These are phyloP conservation scores for Syzygium jambos DNA, from an alignment of 345 rosid species.

Conservation along the genomic window DNA sequence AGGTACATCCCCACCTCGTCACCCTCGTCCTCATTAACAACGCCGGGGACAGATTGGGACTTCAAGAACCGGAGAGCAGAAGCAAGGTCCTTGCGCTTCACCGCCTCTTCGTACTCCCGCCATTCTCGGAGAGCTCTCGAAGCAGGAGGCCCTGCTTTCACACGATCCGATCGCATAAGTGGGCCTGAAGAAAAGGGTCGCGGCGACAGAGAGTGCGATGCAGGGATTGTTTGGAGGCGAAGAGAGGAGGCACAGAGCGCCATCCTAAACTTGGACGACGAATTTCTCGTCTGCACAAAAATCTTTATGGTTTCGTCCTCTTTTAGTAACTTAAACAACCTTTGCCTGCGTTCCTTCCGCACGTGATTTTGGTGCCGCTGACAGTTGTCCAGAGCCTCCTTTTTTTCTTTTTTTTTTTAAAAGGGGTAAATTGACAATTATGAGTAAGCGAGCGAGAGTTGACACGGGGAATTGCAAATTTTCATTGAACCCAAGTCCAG, in stretches of 20 bases:
- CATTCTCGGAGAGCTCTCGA: conserved; percentile 32
- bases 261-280: neutral
- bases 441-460: no score
- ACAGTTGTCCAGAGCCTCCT: no score
- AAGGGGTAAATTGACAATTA: no score
- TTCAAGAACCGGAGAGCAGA: conserved; percentile 74
- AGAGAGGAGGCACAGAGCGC: neutral
- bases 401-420: no score
- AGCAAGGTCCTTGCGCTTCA: conserved; percentile 74
- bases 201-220: neutral
- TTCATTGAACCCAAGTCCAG: no score
- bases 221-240: neutral
- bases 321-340: accelerated
- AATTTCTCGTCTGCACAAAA: neutral
- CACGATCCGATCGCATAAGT: neutral
- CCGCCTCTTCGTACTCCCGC: conserved; percentile 86
- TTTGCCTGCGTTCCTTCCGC: neutral
- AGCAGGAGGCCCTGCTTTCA: neutral
- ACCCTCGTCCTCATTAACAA: neutral
- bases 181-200: neutral
- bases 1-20: conserved; percentile 17
- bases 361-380: neutral
- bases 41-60: conserved; percentile 6
- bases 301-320: neutral
- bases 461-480: no score